Percentiles rank a stretch among this genome's conserved stretches.
Evolutionary conservation across 306 rosid species (phyloP).

Genomic region (Erythrophleum fordii): DNA sequence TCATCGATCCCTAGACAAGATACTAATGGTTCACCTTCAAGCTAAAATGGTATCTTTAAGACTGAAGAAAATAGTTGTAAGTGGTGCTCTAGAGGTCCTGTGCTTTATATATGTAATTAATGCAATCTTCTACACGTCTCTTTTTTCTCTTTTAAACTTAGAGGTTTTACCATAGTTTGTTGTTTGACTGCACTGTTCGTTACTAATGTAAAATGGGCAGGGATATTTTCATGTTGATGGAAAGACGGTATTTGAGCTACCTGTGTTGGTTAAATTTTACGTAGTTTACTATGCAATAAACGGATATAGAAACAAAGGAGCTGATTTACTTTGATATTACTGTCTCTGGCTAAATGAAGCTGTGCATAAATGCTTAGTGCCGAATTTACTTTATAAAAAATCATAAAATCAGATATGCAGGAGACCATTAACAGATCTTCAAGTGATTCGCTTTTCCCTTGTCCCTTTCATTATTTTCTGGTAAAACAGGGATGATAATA

Average conservation of each 20-base stretch:
- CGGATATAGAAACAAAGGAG: not conserved
- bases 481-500: not conserved
- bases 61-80: conserved; percentile 34
- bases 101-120: conserved; percentile 27
- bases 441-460: not conserved
- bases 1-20: conserved; percentile 45
- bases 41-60: conserved; percentile 20
- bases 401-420: not conserved
- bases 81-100: conserved; percentile 56
- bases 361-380: not conserved
- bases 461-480: not conserved
- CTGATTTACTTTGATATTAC: not conserved
- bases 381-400: not conserved
- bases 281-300: not conserved
- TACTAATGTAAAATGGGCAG: conserved; percentile 20
- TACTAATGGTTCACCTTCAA: conserved; percentile 38
- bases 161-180: conserved; percentile 13
- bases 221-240: conserved; percentile 32
- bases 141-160: not conserved
- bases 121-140: conserved; percentile 15
- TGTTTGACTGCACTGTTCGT: conserved; percentile 29
- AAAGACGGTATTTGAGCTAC: conserved; percentile 14
- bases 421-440: not conserved
- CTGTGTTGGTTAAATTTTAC: not conserved
- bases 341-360: not conserved